A percentile compares a stretch with the other conserved stretches of the same genome.
phyloP scores from a whole-genome alignment of 345 rosid species.

The Eucalyptus viminalis region DNA sequence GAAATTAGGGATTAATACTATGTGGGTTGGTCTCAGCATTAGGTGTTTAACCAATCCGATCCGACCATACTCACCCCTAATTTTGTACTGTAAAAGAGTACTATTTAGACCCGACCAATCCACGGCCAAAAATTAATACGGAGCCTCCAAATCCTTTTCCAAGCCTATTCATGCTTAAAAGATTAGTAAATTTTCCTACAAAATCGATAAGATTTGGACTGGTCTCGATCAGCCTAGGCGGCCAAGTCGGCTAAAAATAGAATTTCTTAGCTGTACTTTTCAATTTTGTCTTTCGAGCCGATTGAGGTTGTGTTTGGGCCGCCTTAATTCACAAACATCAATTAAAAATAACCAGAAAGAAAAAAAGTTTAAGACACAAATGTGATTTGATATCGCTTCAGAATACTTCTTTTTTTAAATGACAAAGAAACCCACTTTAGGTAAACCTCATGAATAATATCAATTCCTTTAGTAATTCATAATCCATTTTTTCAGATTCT shows the following conservation, averaged over 20 bases:
- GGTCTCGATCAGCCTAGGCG: neutral
- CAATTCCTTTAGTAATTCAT: too few species aligned
- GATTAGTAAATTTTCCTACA: neutral
- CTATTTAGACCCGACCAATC: neutral
- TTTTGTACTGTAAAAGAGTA: too few species aligned
- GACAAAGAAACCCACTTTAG: neutral
- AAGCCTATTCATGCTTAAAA: neutral
- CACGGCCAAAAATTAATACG: fast-evolving
- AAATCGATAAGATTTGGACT: fast-evolving
- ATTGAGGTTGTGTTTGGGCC: neutral
- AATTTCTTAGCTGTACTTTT: neutral
- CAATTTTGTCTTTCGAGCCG: neutral
- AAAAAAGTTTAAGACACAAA: neutral
- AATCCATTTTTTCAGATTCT: neutral
- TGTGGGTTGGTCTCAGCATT: fast-evolving
- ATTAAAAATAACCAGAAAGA: too few species aligned
- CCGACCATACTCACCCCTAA: fast-evolving
- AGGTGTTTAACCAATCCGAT: fast-evolving
- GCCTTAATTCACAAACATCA: neutral
- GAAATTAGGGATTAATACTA: fast-evolving
- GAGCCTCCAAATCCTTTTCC: neutral
- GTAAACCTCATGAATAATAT: neutral
- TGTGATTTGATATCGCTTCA: neutral
- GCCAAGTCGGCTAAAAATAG: neutral
- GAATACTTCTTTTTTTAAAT: too few species aligned